Evolutionary conservation across 2,329 filamentous ascomycete species (phyloP), one percentile per base, ranked within the genome.

Genomic region (Curvularia spicifera): DNA sequence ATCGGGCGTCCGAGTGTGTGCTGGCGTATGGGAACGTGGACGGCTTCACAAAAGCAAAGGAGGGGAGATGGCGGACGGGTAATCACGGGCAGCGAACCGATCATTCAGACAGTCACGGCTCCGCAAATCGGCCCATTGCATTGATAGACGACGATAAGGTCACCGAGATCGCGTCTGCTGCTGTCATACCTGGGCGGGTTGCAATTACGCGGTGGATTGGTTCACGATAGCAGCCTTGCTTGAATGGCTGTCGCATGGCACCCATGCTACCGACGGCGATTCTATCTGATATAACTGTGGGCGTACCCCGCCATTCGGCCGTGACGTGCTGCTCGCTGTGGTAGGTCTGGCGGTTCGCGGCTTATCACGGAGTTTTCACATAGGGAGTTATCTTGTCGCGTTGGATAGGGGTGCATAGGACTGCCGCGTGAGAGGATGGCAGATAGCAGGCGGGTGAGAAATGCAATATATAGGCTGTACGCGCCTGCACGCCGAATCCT

Each of bases 81-180:
- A 62, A 63, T 49, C 39, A 53, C 60, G 60, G 60, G 26, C 49
- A 50, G 40, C 28, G 13, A 33, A 37, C 12, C 37, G 33, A 40
- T 59, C 56, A 59, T 55, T 45, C 54, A 51, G 48, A 50, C 39
- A 53, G 33, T 45, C 56, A 29, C 59, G 59, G 53, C 56, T 64
- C 61, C 71, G 70, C 71, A 71, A 66, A 61, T 76, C 73, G 73
- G 73, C 69, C 64, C 47, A 51, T 56, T 40, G 58, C 57, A 61
- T 58, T 63, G 71, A 71, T 68, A 69, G 57, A 60, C 61, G 58
- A 65, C 64, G 71, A 75, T 75, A 76, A 76, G 70, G 64, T 39
- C 39, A 53, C 39, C 18, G 10, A 40, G n/a, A 40, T 55, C 46
- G 43, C 48, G 47, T 55, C 53, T 55, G 55, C 56, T 24, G 49